These are phyloP conservation scores for Penicillium dipodomyicola DNA, from an alignment of 495 filamentous ascomycete genomes.

Conservation along the genomic window DNA sequence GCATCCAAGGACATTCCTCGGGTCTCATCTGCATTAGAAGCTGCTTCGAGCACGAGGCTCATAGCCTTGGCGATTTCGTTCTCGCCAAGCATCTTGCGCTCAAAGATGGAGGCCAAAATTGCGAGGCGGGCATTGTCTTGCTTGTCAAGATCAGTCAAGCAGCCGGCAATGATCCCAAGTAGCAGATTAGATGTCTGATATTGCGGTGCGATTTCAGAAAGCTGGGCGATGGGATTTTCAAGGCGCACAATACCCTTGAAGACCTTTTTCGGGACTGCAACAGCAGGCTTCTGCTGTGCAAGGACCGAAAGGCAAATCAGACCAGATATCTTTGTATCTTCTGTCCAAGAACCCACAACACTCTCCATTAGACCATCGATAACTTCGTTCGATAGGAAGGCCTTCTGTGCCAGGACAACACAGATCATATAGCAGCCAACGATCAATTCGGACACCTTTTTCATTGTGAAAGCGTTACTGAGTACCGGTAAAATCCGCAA, in stretches of 20 bases:
- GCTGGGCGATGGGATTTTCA: slow-evolving; percentile 52
- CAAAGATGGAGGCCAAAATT: slow-evolving; percentile 59
- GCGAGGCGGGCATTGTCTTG: slow-evolving; percentile 55
- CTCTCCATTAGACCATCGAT: slow-evolving; percentile 82
- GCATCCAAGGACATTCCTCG: slow-evolving; percentile 45
- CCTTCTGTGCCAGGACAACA: slow-evolving; percentile 78
- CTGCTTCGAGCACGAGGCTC: slow-evolving; percentile 55
- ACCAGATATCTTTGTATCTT: slow-evolving; percentile 67
- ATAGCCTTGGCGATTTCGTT: slow-evolving; percentile 60
- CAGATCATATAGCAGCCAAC: slow-evolving; percentile 88
- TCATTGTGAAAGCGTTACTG: slow-evolving; percentile 70
- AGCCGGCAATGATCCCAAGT: slow-evolving; percentile 66
- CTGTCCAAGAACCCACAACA: slow-evolving; percentile 69
- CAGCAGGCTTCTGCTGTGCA: slow-evolving; percentile 65
- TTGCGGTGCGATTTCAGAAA: slow-evolving; percentile 60
- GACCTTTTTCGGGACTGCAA: slow-evolving; percentile 59
- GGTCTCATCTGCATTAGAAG: slow-evolving; percentile 31
- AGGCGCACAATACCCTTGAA: slow-evolving; percentile 66
- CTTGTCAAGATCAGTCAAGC: slow-evolving; percentile 61
- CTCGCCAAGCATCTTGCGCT: slow-evolving; percentile 58
- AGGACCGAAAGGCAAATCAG: slow-evolving; percentile 77
- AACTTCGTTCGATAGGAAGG: slow-evolving; percentile 67
- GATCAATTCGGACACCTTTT: slow-evolving; percentile 69
- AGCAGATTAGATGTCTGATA: slow-evolving; percentile 70
- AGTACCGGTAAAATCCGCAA: slow-evolving; percentile 71